Percentiles rank a stretch among this genome's conserved stretches.
phyloP scores from a whole-genome alignment of 176 grass and related monocot species.

The Eremochloa ophiuroides region DNA sequence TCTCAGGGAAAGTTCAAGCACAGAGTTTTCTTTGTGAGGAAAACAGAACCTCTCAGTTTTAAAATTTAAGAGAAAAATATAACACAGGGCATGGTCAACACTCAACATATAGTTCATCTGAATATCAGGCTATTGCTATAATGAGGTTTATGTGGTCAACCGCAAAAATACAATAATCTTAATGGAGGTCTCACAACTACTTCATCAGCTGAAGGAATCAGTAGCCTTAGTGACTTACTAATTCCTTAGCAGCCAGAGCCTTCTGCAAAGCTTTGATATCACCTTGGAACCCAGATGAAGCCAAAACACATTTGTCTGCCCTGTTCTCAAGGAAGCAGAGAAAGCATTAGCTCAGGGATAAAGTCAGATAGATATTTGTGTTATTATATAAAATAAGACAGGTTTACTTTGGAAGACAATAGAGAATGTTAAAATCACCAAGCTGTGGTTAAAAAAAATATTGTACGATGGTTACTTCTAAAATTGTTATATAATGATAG shows the following conservation, averaged over 20 bases:
- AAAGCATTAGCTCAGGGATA: not conserved
- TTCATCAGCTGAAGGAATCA: not conserved
- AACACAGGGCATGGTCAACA: not conserved
- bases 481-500: not conserved
- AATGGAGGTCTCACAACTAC: not conserved
- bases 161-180: not conserved
- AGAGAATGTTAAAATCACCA: not conserved
- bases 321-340: conserved; percentile 11
- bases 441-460: not conserved
- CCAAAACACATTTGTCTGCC: conserved; percentile 68
- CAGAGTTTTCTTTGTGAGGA: not conserved
- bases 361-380: not conserved
- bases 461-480: not conserved
- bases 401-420: not conserved
- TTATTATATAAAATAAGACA: not conserved
- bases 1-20: not conserved
- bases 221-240: conserved; percentile 37
- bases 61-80: not conserved
- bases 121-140: not conserved
- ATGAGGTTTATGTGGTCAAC: not conserved
- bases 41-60: not conserved
- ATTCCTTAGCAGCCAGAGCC: conserved; percentile 65
- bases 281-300: conserved; percentile 91
- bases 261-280: conserved; percentile 87
- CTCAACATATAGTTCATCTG: not conserved